Evolutionary conservation across 345 rosid genomes (phyloP), one percentile per base, ranked within the genome.

Genomic region (Bruguiera parviflora): DNA sequence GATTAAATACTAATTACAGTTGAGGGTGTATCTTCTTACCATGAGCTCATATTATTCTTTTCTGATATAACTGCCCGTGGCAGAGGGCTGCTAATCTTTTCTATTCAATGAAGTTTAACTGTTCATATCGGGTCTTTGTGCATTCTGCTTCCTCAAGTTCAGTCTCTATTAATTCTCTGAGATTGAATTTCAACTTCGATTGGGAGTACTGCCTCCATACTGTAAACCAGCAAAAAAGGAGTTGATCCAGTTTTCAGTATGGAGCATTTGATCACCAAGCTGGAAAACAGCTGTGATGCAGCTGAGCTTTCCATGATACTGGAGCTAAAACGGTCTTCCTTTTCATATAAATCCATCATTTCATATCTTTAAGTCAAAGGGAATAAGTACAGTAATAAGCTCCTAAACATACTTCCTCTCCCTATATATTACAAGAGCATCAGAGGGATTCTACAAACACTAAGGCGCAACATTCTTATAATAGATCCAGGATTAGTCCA

Each of bases 121-220:
- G 18, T 33, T 31, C 53, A 35, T 32, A 67, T 21, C 22, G 16
- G 6, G 69, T 4, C 6, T 53, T 7, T 9, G 49, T 20, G 6
- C 13, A 66, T 55, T 52, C 19, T 43, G 18, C 16, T 43, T 43
- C 49, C 49, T 43, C 19, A 43, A 43, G 49, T 43, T 43, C 4
- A 0, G 49, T 43, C 49, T 43, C 46, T 19, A 43, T 13, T 43
- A 43, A 15, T 5, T 3, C 60, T 52, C 5, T 29, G 22, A 6
- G 69, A 52, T 4, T n/a, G 47, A 8, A 66, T 66, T 20, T 66
- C 28, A 6, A 66, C 69, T 31, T 66, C 3, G 4, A 39, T 39
- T 39, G 46, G 46, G 16, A 39, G 15, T 39, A 11, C 11, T 39
- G 15, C 46, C 46, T 39, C 46, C 16, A 10, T 39, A 16, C 49